Base-by-base conservation (phyloP, 129 eudicot species). In the Escallonia rubra region DNA sequence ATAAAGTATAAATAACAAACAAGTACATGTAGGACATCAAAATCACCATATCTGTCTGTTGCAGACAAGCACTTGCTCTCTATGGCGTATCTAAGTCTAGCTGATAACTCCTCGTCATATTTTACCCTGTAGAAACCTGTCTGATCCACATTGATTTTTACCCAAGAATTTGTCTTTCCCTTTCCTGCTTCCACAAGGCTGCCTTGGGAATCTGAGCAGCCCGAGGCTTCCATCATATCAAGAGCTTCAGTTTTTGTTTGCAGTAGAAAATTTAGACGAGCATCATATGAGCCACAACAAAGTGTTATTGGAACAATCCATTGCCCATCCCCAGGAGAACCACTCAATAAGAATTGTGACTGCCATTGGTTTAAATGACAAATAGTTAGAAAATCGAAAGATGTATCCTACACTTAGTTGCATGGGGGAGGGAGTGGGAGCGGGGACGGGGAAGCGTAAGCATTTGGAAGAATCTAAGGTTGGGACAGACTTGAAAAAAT, bases 121-220 rank as follows among this genome's bases (percentile, higher is more conserved):
- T 94, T 90, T 59, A 94, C 99, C 70, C 99, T 76, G 74, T 86
- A 94, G 66, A 94, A 94, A 55, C 96, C 99, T 59, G 99, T 80
- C 77, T 83, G 97, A 46, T 85, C 94, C 72, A 90, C 90, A 71
- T 94, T 94, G 64, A 94, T 63, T 72, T 94, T 94, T 42, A 94
- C 78, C 99, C 99, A 94, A 41, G 82, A 69, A 55, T 43, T 67
- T 51, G 12, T 12, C 64, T 43, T 56, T 56, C 72, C 64, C 49
- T 48, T 68, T 68, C 64, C 72, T 2, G 72, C 44, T 62, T 67
- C 51, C 72, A 42, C 9, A 15, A 68, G 46, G 54, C 68, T 63
- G 57, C 74, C 75, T 44, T 65, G 71, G 51, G 84, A 75, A 10
- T 13, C 23, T 57, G 88, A 59, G 68, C 66, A 57, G 40, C 88